These are phyloP conservation scores for Apiospora pterosperma DNA, from an alignment of 2,329 filamentous ascomycete genomes.

Conservation along the genomic window DNA sequence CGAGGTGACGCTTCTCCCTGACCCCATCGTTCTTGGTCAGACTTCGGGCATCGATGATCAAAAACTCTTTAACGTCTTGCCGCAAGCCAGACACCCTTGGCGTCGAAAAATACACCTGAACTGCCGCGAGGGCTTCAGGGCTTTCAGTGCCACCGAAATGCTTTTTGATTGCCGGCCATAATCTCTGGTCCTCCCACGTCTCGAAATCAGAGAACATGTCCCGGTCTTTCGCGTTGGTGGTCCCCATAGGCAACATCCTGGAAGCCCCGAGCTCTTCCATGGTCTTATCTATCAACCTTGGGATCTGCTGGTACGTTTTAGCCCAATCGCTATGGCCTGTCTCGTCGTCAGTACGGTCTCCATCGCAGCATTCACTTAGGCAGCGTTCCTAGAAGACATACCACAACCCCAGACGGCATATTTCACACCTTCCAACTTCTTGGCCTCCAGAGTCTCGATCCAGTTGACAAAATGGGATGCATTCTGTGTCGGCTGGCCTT, in stretches of 20 bases:
- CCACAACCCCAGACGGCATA: conserved; percentile 73
- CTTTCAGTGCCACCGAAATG: conserved; percentile 20
- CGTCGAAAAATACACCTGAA: conserved; percentile 49
- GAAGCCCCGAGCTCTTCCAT: conserved; percentile 44
- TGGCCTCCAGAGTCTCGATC: conserved; percentile 49
- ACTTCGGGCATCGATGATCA: conserved; percentile 50
- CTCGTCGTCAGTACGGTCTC: conserved; percentile 25
- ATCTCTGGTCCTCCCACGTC: conserved; percentile 8
- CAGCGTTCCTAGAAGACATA: conserved; percentile 33
- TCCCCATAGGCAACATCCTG: conserved; percentile 42
- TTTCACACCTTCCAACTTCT: conserved; percentile 51
- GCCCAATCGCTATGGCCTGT: conserved; percentile 35
- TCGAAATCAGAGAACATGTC: conserved; percentile 53
- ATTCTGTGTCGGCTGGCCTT: conserved; percentile 72
- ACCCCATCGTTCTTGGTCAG: conserved; percentile 49
- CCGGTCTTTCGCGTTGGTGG: conserved; percentile 49
- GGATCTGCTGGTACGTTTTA: conserved; percentile 54
- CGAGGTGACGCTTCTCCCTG: conserved; percentile 58
- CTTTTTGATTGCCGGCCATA: conserved; percentile 48
- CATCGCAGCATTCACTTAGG: conserved; percentile 21
- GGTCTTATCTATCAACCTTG: conserved; percentile 47
- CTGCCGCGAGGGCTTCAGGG: conserved; percentile 17
- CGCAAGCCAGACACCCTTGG: conserved; percentile 55
- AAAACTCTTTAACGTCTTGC: conserved; percentile 61
- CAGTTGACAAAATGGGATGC: conserved; percentile 66